Conservation (phyloP, 805 yeast species). For the Schwanniomyces pseudopolymorphus region DNA sequence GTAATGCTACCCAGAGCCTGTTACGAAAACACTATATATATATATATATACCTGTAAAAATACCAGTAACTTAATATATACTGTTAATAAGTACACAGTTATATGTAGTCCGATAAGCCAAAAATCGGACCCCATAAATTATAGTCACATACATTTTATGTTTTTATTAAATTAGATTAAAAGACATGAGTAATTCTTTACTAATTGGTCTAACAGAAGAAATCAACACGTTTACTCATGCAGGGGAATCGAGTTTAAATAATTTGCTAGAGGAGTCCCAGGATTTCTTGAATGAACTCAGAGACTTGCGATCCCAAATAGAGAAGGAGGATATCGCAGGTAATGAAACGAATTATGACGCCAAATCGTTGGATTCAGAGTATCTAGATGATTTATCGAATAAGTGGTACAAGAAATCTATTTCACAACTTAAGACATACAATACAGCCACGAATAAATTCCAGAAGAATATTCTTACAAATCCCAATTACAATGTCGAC, state of each 20-base stretch:
- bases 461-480: conserved; percentile 29
- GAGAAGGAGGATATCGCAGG: background rate
- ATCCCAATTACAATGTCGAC: conserved; percentile 26
- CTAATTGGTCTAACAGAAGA: conserved; percentile 27
- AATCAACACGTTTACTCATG: conserved; percentile 17
- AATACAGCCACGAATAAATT: conserved; percentile 35
- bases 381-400: conserved; percentile 16
- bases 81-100: background rate
- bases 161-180: background rate
- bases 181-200: conserved; percentile 15
- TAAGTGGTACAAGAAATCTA: conserved; percentile 37
- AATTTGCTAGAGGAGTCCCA: conserved; percentile 21
- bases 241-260: conserved; percentile 22
- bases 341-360: background rate
- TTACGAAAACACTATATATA: too few relatives aligned
- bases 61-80: too few relatives aligned
- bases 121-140: background rate
- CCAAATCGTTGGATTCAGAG: background rate
- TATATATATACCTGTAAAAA: too few relatives aligned
- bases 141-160: background rate
- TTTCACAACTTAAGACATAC: conserved; percentile 31
- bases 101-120: background rate
- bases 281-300: conserved; percentile 21
- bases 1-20: too few relatives aligned
- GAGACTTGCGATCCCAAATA: background rate